Conservation (phyloP, 2,329 filamentous ascomycete species). For the Aspergillus fumigatiaffinis region DNA sequence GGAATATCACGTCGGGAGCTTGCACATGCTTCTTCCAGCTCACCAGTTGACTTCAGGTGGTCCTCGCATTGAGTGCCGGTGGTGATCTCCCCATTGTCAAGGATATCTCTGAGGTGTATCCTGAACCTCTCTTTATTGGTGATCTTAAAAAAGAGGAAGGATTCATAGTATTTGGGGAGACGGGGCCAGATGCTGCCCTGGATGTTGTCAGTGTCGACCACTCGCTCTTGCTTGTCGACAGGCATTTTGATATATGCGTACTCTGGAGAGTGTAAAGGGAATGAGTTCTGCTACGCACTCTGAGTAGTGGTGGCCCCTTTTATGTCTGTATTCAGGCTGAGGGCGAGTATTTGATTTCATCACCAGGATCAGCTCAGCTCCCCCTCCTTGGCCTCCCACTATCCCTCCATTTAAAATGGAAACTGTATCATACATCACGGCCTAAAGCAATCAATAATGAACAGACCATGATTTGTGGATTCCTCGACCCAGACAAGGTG, state of each 20-base stretch:
- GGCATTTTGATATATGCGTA: neutral
- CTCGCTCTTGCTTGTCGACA: neutral
- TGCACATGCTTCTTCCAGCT: conserved; percentile 1
- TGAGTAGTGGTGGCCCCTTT: neutral
- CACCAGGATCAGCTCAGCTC: neutral
- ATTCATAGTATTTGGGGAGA: conserved; percentile 11
- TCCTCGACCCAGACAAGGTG: neutral
- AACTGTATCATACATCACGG: neutral
- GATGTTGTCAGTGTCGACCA: conserved; percentile 11
- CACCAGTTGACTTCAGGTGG: neutral
- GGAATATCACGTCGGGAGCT: neutral
- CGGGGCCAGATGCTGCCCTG: conserved; percentile 13
- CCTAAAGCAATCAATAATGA: neutral
- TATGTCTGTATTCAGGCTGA: neutral
- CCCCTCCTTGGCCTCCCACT: neutral
- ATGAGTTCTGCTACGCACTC: neutral
- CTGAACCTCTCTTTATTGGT: conserved; percentile 11
- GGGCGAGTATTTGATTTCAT: neutral
- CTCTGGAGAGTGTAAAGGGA: neutral
- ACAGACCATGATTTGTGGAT: neutral
- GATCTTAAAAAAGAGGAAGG: conserved; percentile 17
- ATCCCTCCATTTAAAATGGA: neutral
- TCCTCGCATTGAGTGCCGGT: conserved; percentile 12
- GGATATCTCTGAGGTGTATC: conserved; percentile 2
- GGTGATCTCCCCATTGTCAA: conserved; percentile 9